These are phyloP conservation scores for Rhexocercosporidium sp. DNA, from an alignment of 2,329 filamentous ascomycete genomes.

Conservation along the genomic window DNA sequence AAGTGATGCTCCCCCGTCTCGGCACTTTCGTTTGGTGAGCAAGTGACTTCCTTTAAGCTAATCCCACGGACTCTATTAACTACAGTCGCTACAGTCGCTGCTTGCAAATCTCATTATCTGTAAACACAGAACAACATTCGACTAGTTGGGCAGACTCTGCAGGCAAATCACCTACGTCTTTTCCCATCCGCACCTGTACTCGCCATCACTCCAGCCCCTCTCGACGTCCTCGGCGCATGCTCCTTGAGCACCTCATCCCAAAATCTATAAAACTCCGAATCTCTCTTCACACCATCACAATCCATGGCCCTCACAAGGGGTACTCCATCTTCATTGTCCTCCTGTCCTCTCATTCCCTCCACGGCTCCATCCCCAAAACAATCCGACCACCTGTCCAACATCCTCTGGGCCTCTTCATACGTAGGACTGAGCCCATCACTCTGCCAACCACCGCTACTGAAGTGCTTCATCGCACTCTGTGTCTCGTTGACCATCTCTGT, in stretches of 20 bases:
- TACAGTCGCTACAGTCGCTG: too few relatives aligned
- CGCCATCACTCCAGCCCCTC: background rate
- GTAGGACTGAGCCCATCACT: background rate
- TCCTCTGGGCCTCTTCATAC: slow-evolving; percentile 1
- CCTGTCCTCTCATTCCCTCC: background rate
- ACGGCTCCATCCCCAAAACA: background rate
- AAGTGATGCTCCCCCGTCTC: too few relatives aligned
- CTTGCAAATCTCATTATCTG: too few relatives aligned
- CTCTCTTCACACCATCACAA: slow-evolving; percentile 1
- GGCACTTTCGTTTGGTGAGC: too few relatives aligned
- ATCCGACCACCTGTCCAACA: slow-evolving; percentile 20
- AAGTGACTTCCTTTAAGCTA: too few relatives aligned
- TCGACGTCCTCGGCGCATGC: background rate
- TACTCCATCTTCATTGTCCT: slow-evolving; percentile 1
- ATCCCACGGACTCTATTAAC: too few relatives aligned
- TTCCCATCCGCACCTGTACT: background rate
- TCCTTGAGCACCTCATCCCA: slow-evolving; percentile 19
- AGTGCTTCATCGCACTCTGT: background rate
- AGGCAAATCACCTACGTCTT: too few relatives aligned
- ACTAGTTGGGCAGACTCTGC: too few relatives aligned
- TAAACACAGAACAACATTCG: too few relatives aligned
- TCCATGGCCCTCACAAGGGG: background rate
- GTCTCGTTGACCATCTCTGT: background rate
- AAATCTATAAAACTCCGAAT: slow-evolving; percentile 18
- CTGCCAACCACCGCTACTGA: background rate